Evolutionary conservation across 345 rosid species (phyloP), one percentile per base, ranked within the genome.

Genomic region (Populus tremula): DNA sequence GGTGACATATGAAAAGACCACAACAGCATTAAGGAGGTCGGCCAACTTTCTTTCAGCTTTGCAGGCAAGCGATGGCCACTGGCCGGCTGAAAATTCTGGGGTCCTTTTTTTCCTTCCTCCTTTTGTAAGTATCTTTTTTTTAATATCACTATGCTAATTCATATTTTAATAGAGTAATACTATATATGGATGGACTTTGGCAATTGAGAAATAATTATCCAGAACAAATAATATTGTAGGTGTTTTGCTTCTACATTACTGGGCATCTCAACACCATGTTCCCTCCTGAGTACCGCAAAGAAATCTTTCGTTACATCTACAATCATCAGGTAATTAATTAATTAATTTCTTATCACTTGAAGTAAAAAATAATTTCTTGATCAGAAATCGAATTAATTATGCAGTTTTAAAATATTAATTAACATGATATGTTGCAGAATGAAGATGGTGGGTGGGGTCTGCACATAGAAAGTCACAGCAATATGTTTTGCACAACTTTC

Each of bases 401-500:
- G 33, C 33, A 31, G 0, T 0, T 0, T 31, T 0, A 31, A 31
- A 0, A 31, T 31, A 31, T 31, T 31, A 31, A 31, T 31, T 31
- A 31, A 31, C 33, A 31, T 0, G 33, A 31, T 31, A 16, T 49
- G 6, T 5, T 39, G 39, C 45, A 78, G 81, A 78, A 78, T 53
- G 81, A 78, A 78, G 81, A 78, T 67, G 81, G 81, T 27, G 81
- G 81, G 6, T 78, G 81, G 81, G 81, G 77, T 2, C 35, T 73
- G 18, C 73, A 78, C 41, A 78, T 73, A 23, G 81, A 72, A 68
- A 67, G 81, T 17, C 81, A 67, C 35, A 78, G 81, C 67, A 53
- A 45, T 17, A 78, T 78, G 81, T 54, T 78, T 33, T 72, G 77
- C 35, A 78, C 81, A 8, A 62, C 64, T 0, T 18, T 78, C 38